A percentile compares a stretch with the other conserved stretches of the same genome.
Evolutionary conservation across 805 yeast species (phyloP).

Genomic region (Wickerhamiella occidentalis): DNA sequence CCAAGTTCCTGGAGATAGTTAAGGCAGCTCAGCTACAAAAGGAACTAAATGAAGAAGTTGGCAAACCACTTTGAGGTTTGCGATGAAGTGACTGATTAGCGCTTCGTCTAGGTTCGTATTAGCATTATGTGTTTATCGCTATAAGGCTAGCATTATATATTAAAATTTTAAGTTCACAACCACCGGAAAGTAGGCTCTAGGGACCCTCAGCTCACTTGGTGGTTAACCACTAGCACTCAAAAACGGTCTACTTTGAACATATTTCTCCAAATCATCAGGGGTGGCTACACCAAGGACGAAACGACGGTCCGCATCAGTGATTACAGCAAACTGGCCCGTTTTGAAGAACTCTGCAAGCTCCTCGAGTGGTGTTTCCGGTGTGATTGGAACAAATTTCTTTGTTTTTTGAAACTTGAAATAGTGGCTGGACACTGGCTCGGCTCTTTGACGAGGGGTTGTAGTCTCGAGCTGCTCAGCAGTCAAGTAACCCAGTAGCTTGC

Average conservation of each 20-base stretch:
- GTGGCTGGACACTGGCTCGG: conserved; percentile 24
- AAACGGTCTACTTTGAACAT: conserved; percentile 8
- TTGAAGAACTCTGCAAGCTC: conserved; percentile 40
- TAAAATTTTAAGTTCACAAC: no score
- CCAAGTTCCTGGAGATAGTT: conserved; percentile 51
- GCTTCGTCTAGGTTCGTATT: no score
- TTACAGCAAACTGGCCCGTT: conserved; percentile 43
- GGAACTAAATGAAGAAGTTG: conserved; percentile 26
- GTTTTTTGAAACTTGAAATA: conserved; percentile 24
- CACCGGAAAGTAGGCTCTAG: no score
- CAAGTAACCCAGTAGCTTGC: conserved; percentile 40
- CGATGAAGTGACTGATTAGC: no score
- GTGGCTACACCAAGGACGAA: conserved; percentile 51
- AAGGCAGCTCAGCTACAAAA: conserved; percentile 52
- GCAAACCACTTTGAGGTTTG: no score
- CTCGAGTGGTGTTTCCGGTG: conserved; percentile 46
- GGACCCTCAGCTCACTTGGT: not conserved
- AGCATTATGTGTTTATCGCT: no score
- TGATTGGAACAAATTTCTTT: conserved; percentile 33
- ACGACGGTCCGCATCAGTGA: conserved; percentile 40
- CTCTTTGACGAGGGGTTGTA: conserved; percentile 28
- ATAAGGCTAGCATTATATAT: no score
- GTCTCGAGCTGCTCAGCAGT: conserved; percentile 32
- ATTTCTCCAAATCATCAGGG: conserved; percentile 32
- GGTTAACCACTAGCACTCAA: not conserved